A percentile compares a stretch with the other conserved stretches of the same genome.
These are phyloP conservation scores for Penicillium turbatum DNA, from an alignment of 495 filamentous ascomycete species.

Conservation along the genomic window DNA sequence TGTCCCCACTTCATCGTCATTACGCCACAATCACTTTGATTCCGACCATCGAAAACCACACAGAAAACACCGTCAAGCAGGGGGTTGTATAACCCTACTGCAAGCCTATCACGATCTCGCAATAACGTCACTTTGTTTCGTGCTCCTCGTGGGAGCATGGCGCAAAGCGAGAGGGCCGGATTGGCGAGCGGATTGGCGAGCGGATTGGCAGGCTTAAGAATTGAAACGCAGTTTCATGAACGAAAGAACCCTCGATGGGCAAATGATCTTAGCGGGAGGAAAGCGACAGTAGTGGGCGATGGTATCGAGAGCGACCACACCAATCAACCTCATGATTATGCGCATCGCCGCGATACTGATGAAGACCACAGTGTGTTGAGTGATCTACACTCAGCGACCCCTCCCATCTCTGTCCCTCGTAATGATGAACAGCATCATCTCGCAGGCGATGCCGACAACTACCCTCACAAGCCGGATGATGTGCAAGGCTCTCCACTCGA, in stretches of 20 bases:
- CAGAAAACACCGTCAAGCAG: conserved; percentile 11
- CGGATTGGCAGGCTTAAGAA: conserved; percentile 37
- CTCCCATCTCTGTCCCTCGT: conserved; percentile 46
- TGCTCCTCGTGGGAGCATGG: conserved; percentile 39
- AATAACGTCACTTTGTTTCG: conserved; percentile 12
- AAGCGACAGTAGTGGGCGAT: conserved; percentile 32
- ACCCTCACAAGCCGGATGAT: conserved; percentile 43
- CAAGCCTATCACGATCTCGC: conserved; percentile 19
- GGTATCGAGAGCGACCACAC: conserved; percentile 45
- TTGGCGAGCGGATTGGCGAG: conserved; percentile 9
- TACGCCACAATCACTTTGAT: conserved; percentile 20
- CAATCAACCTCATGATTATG: conserved; percentile 40
- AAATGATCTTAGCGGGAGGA: conserved; percentile 23
- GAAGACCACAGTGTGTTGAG: conserved; percentile 43
- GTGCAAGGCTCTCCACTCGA: conserved; percentile 40
- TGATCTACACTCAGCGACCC: conserved; percentile 44
- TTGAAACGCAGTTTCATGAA: conserved; percentile 39
- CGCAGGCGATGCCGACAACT: conserved; percentile 23
- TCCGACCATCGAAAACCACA: conserved; percentile 9
- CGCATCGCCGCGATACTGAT: conserved; percentile 44
- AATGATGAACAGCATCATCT: conserved; percentile 26
- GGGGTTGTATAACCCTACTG: conserved; percentile 26
- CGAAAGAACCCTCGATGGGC: conserved; percentile 26
- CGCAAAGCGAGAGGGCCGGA: conserved; percentile 31
- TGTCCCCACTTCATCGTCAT: conserved; percentile 21